A percentile compares a stretch with the other conserved stretches of the same genome.
Evolutionary conservation across 2,329 filamentous ascomycete genomes (phyloP).

Genomic region (Teratosphaeria pseudoeucalypti): DNA sequence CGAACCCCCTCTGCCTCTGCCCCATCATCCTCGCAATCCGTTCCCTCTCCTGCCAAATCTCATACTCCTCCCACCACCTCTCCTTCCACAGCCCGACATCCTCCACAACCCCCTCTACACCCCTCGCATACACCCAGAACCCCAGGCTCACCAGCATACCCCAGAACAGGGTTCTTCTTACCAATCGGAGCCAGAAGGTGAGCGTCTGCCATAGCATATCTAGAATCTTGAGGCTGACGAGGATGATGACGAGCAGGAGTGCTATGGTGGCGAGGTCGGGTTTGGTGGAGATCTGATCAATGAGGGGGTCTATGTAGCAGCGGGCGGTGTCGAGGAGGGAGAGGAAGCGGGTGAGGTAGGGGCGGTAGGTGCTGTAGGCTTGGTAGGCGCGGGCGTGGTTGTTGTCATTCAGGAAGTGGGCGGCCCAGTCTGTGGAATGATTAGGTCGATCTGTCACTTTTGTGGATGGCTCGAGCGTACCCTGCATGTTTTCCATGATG

Average conservation of each 20-base stretch:
- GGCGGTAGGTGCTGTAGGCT: conserved; percentile 6
- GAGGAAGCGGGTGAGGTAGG: conserved; percentile 8
- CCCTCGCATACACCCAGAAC: conserved; percentile 50
- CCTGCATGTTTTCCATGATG: conserved; percentile 23
- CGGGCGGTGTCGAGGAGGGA: conserved; percentile 11
- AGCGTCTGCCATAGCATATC: conserved; percentile 62
- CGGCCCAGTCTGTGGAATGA: conserved; percentile 20
- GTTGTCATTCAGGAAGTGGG: conserved; percentile 16
- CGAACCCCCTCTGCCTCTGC: background rate
- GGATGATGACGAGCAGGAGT: conserved; percentile 49
- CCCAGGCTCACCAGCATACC: conserved; percentile 44
- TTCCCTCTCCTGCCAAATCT: conserved; percentile 27
- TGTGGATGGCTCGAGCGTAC: conserved; percentile 5
- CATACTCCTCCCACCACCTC: conserved; percentile 30
- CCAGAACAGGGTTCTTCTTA: conserved; percentile 55
- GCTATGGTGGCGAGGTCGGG: conserved; percentile 43
- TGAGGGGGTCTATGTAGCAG: conserved; percentile 19
- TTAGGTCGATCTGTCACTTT: background rate
- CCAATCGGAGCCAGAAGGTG: conserved; percentile 65
- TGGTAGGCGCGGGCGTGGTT: conserved; percentile 9
- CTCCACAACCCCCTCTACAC: conserved; percentile 52
- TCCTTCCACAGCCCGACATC: conserved; percentile 41
- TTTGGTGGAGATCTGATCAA: conserved; percentile 22
- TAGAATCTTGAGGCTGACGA: conserved; percentile 54
- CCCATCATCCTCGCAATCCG: conserved; percentile 14